Evolutionary conservation across 306 rosid genomes (phyloP), one percentile per base, ranked within the genome.

Genomic region (Glycyrrhiza uralensis): DNA sequence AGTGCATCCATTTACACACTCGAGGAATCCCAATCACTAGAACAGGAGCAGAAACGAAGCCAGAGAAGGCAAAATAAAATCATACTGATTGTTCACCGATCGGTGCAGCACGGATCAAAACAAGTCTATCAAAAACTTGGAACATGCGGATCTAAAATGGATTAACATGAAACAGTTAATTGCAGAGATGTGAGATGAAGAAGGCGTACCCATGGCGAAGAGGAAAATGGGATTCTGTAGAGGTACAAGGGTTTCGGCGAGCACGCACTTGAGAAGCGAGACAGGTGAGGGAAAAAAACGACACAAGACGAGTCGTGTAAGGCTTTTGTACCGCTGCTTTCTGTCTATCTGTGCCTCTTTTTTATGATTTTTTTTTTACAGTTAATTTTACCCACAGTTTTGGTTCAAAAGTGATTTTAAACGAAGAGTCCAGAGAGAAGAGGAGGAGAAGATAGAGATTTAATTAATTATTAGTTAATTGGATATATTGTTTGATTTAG

Each of bases 131-230:
- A 30, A 38, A 26, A 58, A 76, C 23, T 6, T 18, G 11, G 20
- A 49, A 30, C 60, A 54, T 71, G 60, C 47, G 76, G 84, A 83
- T 79, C 79, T 71, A 76, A 29, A 50, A 6, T 11, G 41, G 46
- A 68, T 61, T 69, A 49, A 23, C 18, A 32, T 7, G 28, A 51
- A 26, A 41, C 60, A 1, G 17, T 12, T 15, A 49, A 9, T 18
- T 6, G 55, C 26, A 10, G 50, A 50, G 29, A 6, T 4, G 51
- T 11, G 33, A 33, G 51, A 46, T 14, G 28, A 28, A 66, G 76
- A 70, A 17, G 0, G 17, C 62, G 12, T 74, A 82, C 86, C 86
- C 86, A 81, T 81, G 75, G 60, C 7, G 46, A 61, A 41, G 26
- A 20, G 44, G 13, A 24, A 6, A 9, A 12, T 3, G 14, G 23